Base-by-base conservation (phyloP, 768 basidiomycete species). In the Aureoboletus auriporus region DNA sequence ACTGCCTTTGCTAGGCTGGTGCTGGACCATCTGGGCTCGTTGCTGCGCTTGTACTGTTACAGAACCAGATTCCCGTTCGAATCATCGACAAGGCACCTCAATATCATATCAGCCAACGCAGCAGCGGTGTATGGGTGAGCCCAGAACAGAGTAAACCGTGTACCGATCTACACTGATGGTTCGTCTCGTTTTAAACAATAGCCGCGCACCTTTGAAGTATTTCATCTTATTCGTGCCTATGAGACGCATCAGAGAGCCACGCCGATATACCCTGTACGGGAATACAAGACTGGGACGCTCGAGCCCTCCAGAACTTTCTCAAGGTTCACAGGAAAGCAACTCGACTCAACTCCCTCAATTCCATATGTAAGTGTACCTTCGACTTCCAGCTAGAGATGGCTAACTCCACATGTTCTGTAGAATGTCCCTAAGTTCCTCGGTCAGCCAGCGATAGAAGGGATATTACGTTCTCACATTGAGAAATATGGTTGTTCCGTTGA, bases 11-110 rank as follows among this genome's bases (percentile, higher is more conserved):
- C 20, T 42, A 67, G 58, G 58, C 51, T 39, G 68, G 64, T 17
- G 62, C 46, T 30, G 68, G 64, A 14, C 64, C 67, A 12, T 43
- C 63, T 0, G 67, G 70, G 27, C 59, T 69, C 14, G 55, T 63
- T 27, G 56, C 53, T 12, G 69, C 69, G 2, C 65, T 68, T 8
- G 59, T 58, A 1, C 59, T 72, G 17, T 57, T 74, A 14, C 65
- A 66, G 17, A 76, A 77, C 58, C 69, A 71, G 5, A 62, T 80
- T 12, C 68, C 75, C 9, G 73, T 81, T 7, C 74, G 77, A 20
- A 71, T 82, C 20, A 73, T 82, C 39, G 74, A 81, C 49, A 77
- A 75, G 51, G 71, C 69, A 45, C 54, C 64, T 0, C 43, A 62
- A 0, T 65, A 69, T 8, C 66, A 59, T 8, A 53, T 69, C 13